Percentiles rank a stretch among this genome's conserved stretches.
These are phyloP conservation scores for Chlorophyllum brunneum DNA, from an alignment of 768 basidiomycete species.

Conservation along the genomic window DNA sequence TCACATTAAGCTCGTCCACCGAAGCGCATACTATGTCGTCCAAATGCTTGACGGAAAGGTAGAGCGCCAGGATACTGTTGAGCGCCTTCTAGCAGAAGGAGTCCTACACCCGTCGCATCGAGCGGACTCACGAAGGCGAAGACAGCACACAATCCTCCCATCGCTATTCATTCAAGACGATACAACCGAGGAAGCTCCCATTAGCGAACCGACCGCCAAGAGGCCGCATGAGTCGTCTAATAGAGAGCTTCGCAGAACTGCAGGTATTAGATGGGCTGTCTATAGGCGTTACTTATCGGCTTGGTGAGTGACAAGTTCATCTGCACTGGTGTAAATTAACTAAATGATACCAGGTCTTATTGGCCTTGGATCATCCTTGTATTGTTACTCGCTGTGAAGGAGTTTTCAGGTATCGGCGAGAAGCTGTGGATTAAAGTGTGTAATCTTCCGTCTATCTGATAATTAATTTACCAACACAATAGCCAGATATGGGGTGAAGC, in stretches of 20 bases:
- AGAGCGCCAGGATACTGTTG: conserved; percentile 66
- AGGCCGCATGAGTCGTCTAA: no score
- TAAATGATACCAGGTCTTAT: conserved; percentile 47
- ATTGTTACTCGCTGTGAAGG: conserved; percentile 43
- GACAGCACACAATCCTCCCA: no score
- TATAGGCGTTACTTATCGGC: conserved; percentile 68
- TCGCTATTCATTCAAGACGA: no score
- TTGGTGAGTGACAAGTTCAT: conserved; percentile 41
- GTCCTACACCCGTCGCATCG: conserved; percentile 61
- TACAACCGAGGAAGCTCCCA: no score
- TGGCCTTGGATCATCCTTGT: conserved; percentile 60
- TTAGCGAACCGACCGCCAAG: no score
- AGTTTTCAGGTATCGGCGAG: conserved; percentile 52
- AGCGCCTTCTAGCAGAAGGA: conserved; percentile 56
- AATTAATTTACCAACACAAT: neutral
- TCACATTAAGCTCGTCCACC: conserved; percentile 79
- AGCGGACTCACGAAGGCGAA: no score
- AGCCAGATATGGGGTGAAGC: conserved; percentile 65
- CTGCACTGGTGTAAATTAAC: no score
- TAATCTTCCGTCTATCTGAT: neutral
- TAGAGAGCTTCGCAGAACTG: no score
- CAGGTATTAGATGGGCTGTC: no score
- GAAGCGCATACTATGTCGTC: conserved; percentile 67
- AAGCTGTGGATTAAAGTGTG: conserved; percentile 74
- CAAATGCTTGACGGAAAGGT: conserved; percentile 81